Conservation (phyloP, 2,329 filamentous ascomycete genomes). For the Talaromyces sp. region DNA sequence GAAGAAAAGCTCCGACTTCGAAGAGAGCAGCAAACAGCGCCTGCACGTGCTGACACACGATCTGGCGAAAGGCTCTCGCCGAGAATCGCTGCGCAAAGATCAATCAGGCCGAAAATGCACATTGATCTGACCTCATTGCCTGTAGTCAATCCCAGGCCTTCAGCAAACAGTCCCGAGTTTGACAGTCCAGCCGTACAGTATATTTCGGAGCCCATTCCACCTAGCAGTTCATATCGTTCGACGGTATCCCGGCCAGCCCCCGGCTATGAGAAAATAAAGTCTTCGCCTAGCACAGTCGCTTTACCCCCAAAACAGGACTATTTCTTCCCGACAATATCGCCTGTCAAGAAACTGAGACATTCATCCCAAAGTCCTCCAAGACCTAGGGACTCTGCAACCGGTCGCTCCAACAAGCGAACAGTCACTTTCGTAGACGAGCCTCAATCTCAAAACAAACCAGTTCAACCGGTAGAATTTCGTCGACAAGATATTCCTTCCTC, state of each 20-base stretch:
- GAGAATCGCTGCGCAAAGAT: background rate
- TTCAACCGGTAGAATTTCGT: background rate
- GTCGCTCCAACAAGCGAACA: background rate
- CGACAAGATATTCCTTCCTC: background rate
- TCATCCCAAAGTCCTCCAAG: background rate
- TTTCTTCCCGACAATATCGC: background rate
- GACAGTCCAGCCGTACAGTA: conserved; percentile 1
- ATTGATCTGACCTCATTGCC: background rate
- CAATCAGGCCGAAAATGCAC: background rate
- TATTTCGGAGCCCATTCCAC: conserved; percentile 2
- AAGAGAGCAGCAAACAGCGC: conserved; percentile 15
- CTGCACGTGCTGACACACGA: background rate
- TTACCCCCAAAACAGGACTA: background rate
- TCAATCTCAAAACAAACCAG: background rate
- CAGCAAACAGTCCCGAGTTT: background rate
- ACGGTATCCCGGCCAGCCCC: background rate
- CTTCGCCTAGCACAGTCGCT: background rate
- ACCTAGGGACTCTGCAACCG: background rate
- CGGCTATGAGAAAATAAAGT: background rate
- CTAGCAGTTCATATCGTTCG: background rate
- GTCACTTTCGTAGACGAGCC: conserved; percentile 10
- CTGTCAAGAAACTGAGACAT: background rate
- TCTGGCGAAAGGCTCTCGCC: background rate
- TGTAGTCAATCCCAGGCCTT: background rate
- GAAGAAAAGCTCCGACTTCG: conserved; percentile 29